These are phyloP conservation scores for Rhodotorula graminis DNA, from an alignment of 768 basidiomycete species.

Conservation along the genomic window DNA sequence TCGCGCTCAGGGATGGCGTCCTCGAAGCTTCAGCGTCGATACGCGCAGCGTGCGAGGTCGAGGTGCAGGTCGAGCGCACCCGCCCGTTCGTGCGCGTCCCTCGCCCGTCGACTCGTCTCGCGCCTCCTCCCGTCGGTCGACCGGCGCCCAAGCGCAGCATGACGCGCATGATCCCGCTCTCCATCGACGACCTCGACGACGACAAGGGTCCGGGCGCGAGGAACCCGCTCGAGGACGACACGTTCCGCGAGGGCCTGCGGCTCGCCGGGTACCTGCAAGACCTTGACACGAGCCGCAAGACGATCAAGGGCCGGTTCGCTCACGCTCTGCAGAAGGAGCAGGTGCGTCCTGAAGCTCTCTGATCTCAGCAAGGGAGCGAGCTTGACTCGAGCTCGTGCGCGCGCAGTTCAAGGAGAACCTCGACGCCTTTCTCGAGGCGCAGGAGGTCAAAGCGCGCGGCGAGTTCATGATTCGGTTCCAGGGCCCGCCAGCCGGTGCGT, in stretches of 20 bases:
- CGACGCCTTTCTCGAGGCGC: constrained; percentile 17
- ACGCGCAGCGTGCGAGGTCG: not conserved
- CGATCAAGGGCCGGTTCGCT: constrained; percentile 25
- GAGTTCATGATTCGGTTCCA: constrained; percentile 34
- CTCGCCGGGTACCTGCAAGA: constrained; percentile 20
- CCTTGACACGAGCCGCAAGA: constrained; percentile 28
- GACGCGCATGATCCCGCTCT: constrained; percentile 3
- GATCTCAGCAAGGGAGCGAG: not conserved
- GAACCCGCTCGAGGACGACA: constrained; percentile 6
- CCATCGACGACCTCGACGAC: not conserved
- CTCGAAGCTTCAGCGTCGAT: not conserved
- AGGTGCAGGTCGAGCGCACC: not conserved
- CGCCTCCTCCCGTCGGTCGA: not conserved
- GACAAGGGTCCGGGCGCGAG: not conserved
- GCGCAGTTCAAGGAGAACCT: constrained; percentile 21
- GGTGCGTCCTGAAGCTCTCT: not conserved
- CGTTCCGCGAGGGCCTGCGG: not conserved
- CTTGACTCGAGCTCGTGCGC: not conserved
- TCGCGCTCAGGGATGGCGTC: too few relatives aligned
- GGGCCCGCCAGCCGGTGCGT: constrained; percentile 1
- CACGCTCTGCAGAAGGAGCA: constrained; percentile 27
- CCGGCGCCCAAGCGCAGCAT: not conserved
- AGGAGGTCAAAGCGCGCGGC: constrained; percentile 9
- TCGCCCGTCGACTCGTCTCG: not conserved
- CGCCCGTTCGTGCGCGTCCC: not conserved